Conservation (phyloP, 2,329 filamentous ascomycete genomes). For the Helotiales sp. region DNA sequence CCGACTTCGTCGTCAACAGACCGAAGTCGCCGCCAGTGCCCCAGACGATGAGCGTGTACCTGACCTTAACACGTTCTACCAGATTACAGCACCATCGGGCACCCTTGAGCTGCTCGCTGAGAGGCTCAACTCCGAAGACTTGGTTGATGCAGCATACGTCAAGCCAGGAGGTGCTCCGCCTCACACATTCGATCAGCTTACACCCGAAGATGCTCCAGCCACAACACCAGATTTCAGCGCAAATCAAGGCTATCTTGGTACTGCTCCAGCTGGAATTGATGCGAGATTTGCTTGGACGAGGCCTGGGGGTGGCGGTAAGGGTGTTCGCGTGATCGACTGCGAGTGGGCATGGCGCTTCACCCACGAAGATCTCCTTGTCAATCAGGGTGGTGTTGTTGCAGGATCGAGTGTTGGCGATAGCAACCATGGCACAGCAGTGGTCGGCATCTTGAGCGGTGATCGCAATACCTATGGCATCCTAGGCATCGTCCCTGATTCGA, state of each 20-base stretch:
- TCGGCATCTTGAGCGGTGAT: neutral
- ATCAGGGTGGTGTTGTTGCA: neutral
- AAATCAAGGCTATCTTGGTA: neutral
- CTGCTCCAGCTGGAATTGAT: neutral
- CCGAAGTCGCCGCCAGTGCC: neutral
- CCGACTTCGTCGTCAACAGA: neutral
- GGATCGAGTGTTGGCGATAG: neutral
- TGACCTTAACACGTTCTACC: neutral
- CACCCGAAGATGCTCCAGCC: neutral
- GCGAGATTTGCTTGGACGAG: neutral
- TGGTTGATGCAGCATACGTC: neutral
- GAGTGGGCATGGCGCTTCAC: neutral
- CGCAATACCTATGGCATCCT: neutral
- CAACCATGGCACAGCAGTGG: neutral
- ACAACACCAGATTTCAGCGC: neutral
- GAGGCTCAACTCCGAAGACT: neutral
- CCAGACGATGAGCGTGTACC: too few relatives aligned
- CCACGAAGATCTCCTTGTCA: neutral
- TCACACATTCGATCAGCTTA: neutral
- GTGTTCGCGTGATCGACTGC: conserved; percentile 1
- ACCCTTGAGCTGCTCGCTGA: neutral
- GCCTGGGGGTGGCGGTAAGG: neutral
- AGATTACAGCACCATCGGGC: neutral
- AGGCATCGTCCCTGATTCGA: neutral
- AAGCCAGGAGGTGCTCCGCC: neutral